A percentile compares a stretch with the other conserved stretches of the same genome.
Evolutionary conservation across 1,284 basidiomycete genomes (phyloP).

Genomic region (Boletellus dicymbophilus): DNA sequence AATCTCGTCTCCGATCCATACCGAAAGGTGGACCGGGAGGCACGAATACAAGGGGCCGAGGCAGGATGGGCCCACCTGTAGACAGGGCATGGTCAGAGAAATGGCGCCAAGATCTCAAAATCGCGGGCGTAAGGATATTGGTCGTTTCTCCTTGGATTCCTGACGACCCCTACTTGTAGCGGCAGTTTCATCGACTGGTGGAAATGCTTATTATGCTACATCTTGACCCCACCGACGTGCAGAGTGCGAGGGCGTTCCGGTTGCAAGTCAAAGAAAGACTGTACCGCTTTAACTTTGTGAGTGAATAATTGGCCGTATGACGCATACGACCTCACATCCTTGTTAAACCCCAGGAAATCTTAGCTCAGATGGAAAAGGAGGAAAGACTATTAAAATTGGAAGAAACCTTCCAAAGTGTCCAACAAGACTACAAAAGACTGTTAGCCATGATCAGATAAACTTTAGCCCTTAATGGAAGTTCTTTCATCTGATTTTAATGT

Average conservation of each 20-base stretch:
- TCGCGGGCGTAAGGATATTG: conserved; percentile 70
- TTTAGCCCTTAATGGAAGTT: too few species aligned
- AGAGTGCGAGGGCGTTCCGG: conserved; percentile 65
- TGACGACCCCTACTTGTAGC: conserved; percentile 42
- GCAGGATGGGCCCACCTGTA: conserved; percentile 75
- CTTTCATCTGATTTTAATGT: too few species aligned
- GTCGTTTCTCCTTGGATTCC: conserved; percentile 3
- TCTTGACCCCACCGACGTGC: conserved; percentile 65
- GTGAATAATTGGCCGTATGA: conserved; percentile 30
- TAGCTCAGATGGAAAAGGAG: conserved; percentile 82
- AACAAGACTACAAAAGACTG: conserved; percentile 86
- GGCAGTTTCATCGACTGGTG: conserved; percentile 90
- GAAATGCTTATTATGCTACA: conserved; percentile 89
- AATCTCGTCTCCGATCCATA: conserved; percentile 40
- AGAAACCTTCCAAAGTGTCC: conserved; percentile 90
- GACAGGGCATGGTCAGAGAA: conserved; percentile 81
- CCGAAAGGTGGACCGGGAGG: conserved; percentile 32
- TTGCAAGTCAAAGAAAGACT: conserved; percentile 92
- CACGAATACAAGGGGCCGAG: conserved; percentile 40
- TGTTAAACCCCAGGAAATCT: conserved; percentile 62
- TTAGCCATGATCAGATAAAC: conserved; percentile 51
- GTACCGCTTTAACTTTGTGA: conserved; percentile 92
- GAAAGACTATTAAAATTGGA: conserved; percentile 90
- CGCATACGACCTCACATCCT: conserved; percentile 4
- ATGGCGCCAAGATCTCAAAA: conserved; percentile 83